A percentile compares a stretch with the other conserved stretches of the same genome.
Evolutionary conservation across 371 early-diverging fungal genomes (phyloP).

Genomic region (Mucor sp.): DNA sequence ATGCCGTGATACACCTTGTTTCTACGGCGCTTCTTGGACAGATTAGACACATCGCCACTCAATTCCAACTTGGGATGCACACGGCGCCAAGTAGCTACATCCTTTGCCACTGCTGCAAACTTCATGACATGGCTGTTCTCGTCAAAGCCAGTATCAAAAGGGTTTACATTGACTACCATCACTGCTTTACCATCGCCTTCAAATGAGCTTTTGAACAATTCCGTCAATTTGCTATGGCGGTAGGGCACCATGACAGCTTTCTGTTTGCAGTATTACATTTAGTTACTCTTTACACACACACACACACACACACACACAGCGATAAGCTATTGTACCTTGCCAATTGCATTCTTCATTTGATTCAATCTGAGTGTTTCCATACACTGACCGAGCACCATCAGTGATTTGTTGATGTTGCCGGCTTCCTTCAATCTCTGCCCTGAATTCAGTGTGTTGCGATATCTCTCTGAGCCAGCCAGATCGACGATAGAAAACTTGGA

Average conservation of each 20-base stretch:
- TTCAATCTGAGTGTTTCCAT: conserved; percentile 68
- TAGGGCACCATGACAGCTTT: conserved; percentile 64
- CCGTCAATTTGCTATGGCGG: conserved; percentile 71
- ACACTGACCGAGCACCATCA: conserved; percentile 94
- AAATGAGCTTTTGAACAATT: conserved; percentile 69
- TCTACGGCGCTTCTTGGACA: neutral
- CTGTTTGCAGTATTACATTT: conserved; percentile 18
- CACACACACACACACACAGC: neutral
- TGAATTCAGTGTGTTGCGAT: conserved; percentile 75
- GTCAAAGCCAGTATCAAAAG: conserved; percentile 65
- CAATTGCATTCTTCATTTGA: conserved; percentile 45
- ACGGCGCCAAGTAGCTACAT: conserved; percentile 55
- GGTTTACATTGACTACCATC: conserved; percentile 74
- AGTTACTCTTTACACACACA: neutral
- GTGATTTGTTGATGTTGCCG: conserved; percentile 91
- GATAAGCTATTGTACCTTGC: conserved; percentile 29
- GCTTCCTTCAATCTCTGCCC: conserved; percentile 90
- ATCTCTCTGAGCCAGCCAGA: conserved; percentile 95
- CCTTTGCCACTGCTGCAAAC: conserved; percentile 70
- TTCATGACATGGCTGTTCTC: conserved; percentile 67
- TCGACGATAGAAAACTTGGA: conserved; percentile 88
- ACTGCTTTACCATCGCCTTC: conserved; percentile 70
- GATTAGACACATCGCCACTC: neutral
- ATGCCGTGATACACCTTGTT: conserved; percentile 10
- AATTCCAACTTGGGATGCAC: conserved; percentile 48